Conservation (phyloP, 768 basidiomycete genomes). For the Suillus cothurnatus region DNA sequence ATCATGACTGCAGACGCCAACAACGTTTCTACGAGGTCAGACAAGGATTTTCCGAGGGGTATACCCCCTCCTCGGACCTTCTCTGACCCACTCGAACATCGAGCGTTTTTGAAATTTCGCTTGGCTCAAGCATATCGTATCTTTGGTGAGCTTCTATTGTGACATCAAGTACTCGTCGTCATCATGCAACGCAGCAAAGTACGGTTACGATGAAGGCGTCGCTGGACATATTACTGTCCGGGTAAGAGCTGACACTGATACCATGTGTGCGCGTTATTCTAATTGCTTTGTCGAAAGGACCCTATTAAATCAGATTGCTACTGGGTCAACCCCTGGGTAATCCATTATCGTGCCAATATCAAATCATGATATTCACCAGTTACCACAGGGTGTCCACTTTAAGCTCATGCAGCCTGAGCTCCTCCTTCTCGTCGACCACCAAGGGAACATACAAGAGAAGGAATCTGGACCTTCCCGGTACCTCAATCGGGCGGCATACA, state of each 20-base stretch:
- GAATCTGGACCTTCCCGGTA: conserved; percentile 32
- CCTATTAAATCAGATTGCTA: conserved; percentile 43
- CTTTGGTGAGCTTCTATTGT: conserved; percentile 35
- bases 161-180: conserved; percentile 10
- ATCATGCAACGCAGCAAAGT: conserved; percentile 20
- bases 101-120: conserved; percentile 46
- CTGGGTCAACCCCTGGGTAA: conserved; percentile 52
- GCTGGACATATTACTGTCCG: conserved; percentile 56
- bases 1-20: background rate
- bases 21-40: background rate
- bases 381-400: conserved; percentile 45
- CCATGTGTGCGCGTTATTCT: background rate
- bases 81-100: conserved; percentile 37
- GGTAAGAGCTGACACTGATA: conserved; percentile 9
- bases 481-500: conserved; percentile 41
- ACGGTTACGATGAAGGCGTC: conserved; percentile 50
- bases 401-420: conserved; percentile 44
- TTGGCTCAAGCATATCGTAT: conserved; percentile 50
- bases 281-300: conserved; percentile 29
- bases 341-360: conserved; percentile 3
- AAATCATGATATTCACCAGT: conserved; percentile 1
- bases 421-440: conserved; percentile 48
- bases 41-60: background rate
- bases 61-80: conserved; percentile 29
- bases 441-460: conserved; percentile 33